Conservation (phyloP, 2,329 filamentous ascomycete species). For the Cercospora zeina region DNA sequence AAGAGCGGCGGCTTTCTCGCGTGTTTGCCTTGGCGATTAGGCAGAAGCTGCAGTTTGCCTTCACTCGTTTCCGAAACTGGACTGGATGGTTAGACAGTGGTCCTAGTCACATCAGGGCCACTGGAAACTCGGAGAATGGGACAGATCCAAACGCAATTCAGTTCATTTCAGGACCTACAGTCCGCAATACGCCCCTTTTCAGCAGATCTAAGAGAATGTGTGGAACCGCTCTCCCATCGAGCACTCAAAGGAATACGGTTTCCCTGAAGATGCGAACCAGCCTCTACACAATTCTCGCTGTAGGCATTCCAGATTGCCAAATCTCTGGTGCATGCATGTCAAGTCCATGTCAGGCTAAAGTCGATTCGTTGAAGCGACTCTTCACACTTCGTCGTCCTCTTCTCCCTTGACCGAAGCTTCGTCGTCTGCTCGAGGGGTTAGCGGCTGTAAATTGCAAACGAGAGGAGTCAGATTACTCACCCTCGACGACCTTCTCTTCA, state of each 20-base stretch:
- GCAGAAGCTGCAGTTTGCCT: neutral
- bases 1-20: neutral
- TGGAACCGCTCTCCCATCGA: neutral
- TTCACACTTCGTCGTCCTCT: constrained; percentile 10
- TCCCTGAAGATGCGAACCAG: neutral
- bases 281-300: neutral
- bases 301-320: neutral
- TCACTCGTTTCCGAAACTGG: neutral
- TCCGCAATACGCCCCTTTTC: neutral
- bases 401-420: constrained; percentile 16
- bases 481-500: constrained; percentile 17
- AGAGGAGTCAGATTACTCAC: neutral
- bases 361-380: neutral
- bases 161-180: neutral
- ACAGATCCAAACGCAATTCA: neutral
- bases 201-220: neutral
- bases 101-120: neutral
- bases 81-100: neutral
- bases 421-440: constrained; percentile 6
- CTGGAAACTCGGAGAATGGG: neutral
- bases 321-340: neutral
- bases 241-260: neutral
- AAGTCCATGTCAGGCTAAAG: neutral
- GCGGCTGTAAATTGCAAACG: neutral
- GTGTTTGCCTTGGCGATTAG: neutral